phyloP scores from a whole-genome alignment of 108 stramenopile species.

The Mediolabrus comicus region DNA sequence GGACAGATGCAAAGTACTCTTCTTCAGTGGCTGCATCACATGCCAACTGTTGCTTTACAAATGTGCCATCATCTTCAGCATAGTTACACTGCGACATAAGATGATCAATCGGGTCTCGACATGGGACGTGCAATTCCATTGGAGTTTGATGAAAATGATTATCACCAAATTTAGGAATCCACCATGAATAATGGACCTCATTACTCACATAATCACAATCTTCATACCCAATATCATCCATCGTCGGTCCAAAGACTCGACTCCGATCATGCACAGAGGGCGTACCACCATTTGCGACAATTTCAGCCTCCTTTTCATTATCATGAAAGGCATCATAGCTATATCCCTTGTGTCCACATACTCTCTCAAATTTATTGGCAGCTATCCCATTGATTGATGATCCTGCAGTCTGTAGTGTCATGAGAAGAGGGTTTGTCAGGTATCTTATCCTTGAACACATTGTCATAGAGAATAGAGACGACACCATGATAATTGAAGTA shows the following conservation, averaged over 20 bases:
- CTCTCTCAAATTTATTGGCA: slow-evolving; percentile 23
- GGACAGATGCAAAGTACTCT: slow-evolving; percentile 9
- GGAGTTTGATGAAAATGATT: slow-evolving; percentile 2
- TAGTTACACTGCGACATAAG: slow-evolving; percentile 35
- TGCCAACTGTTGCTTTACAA: not conserved
- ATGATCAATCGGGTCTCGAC: slow-evolving; percentile 34
- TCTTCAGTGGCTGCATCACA: slow-evolving; percentile 12
- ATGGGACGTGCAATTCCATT: slow-evolving; percentile 34
- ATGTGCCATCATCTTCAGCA: not conserved
- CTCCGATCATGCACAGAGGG: not conserved
- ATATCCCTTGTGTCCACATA: slow-evolving; percentile 42
- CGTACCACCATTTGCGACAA: not conserved
- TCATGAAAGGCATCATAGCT: slow-evolving; percentile 10
- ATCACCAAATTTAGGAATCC: not conserved
- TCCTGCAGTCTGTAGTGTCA: slow-evolving; percentile 39
- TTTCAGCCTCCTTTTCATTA: not conserved
- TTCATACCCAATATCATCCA: slow-evolving; percentile 37
- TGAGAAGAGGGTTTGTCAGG: too few species aligned
- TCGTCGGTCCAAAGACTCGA: not conserved
- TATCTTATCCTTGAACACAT: too few species aligned
- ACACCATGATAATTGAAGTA: too few species aligned
- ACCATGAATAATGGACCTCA: not conserved
- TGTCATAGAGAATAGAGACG: too few species aligned
- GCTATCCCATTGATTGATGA: slow-evolving; percentile 21
- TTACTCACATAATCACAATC: slow-evolving; percentile 32